Evolutionary conservation across 1,139 yeast genomes (phyloP), one percentile per base, ranked within the genome.

Genomic region (Yamadazyma jaroonii): DNA sequence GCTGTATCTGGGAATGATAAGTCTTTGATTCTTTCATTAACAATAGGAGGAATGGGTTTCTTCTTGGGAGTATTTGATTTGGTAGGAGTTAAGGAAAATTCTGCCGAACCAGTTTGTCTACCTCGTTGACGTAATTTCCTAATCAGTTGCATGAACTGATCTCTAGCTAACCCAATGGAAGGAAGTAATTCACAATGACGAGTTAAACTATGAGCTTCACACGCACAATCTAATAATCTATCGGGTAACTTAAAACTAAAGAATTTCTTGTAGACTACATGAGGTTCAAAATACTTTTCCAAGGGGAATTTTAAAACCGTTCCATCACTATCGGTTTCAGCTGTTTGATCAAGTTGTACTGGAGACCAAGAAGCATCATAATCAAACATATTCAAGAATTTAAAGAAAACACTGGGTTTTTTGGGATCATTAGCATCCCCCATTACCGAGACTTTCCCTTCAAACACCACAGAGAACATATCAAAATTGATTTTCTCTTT

Each of bases 381-480:
- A 46, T 71, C 77, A 38, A 64, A 54, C 74, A 70, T 69, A 42
- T 65, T 68, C 39, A 70, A 55, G 43, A 68, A 69, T 40, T 62
- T 64, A 44, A 50, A 62, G 14, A 58, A 59, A 2, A 45, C 35
- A 2, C 62, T 57, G 6, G 56, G 54, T 28, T 57, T 56, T 24
- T 46, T 47, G 24, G 37, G 11, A 32, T 48, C 52, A 31, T 34
- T 35, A 7, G 27, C 26, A 29, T 48, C 52, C 4, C 57, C 49
- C 39, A 61, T 61, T 3, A 61, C 59, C 4, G 60, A 56, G 11
- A 43, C 40, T 34, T 49, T 54, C 0, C 84, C 85, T 52, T 80
- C 84, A 25, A 80, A 56, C 1, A 81, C 73, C 9, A 79, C 81
- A 34, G 74, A 66, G 47, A 79, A 69, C 76, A 75, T 75, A 45